Evolutionary conservation across 148 eudicot species (phyloP).

Genomic region (Agrostemma githago): DNA sequence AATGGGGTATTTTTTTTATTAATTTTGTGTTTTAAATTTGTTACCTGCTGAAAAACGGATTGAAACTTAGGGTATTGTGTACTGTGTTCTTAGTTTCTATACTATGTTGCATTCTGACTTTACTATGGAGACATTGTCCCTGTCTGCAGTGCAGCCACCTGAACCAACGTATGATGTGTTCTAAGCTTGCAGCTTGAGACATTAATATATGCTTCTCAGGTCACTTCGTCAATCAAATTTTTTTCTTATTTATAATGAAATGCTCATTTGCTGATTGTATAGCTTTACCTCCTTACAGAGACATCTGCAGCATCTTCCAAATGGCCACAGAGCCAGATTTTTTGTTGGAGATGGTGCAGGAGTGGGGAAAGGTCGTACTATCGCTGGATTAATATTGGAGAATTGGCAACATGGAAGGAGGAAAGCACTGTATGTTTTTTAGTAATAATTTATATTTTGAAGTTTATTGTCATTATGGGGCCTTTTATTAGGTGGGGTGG

Average conservation of each 20-base stretch:
- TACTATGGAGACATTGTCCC: constrained; percentile 86
- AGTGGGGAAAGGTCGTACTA: constrained; percentile 98
- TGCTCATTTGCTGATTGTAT: constrained; percentile 22
- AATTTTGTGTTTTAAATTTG: too few relatives aligned
- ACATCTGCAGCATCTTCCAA: constrained; percentile 85
- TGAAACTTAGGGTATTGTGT: too few relatives aligned
- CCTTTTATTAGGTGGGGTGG: neutral
- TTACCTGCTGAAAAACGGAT: too few relatives aligned
- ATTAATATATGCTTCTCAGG: constrained; percentile 96
- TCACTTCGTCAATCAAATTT: constrained; percentile 23
- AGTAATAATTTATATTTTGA: constrained; percentile 4
- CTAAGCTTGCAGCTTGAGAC: constrained; percentile 97
- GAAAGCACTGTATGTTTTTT: constrained; percentile 76
- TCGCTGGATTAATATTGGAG: constrained; percentile 97
- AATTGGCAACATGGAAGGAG: constrained; percentile 91
- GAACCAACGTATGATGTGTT: constrained; percentile 89
- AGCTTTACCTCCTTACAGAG: constrained; percentile 49
- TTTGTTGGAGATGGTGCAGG: constrained; percentile 99
- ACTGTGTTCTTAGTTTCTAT: too few relatives aligned
- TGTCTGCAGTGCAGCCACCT: constrained; percentile 98
- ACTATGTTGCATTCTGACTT: constrained; percentile 99
- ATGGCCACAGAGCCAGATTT: constrained; percentile 87
- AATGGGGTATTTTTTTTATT: too few relatives aligned
- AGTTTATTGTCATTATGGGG: neutral
- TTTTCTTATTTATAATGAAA: neutral